Evolutionary conservation across 1,139 yeast genomes (phyloP).

Genomic region (Debaryomycetaceae sp.): DNA sequence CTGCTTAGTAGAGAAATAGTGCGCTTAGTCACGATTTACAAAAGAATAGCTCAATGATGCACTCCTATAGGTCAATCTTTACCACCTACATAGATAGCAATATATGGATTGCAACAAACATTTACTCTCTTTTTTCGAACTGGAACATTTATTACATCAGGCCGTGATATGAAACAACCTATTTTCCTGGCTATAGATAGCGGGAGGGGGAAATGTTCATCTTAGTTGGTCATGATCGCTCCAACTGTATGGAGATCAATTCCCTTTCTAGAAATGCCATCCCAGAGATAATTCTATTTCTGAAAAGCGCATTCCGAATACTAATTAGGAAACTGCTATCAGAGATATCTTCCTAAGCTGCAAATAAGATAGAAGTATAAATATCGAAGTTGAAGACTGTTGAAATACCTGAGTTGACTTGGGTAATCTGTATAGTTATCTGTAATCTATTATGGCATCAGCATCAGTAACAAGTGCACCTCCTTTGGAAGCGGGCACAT

Average conservation of each 20-base stretch:
- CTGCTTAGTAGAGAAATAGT: constrained; percentile 32
- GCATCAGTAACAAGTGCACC: constrained; percentile 22
- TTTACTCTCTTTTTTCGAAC: too few species aligned
- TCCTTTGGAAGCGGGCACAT: constrained; percentile 18
- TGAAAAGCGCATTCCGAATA: not conserved
- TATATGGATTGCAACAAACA: not conserved
- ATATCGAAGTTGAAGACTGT: not conserved
- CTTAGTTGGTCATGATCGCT: not conserved
- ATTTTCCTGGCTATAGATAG: not conserved
- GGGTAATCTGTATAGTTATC: not conserved
- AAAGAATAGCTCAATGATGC: not conserved
- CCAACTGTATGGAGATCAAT: not conserved
- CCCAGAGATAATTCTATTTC: not conserved
- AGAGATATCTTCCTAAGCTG: not conserved
- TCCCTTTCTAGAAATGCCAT: not conserved
- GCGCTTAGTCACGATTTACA: constrained; percentile 18
- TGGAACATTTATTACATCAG: not conserved
- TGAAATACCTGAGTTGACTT: too few species aligned
- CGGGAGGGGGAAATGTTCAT: not conserved
- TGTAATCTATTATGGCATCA: constrained; percentile 9
- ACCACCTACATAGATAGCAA: not conserved
- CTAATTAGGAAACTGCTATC: not conserved
- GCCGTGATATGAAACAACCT: not conserved
- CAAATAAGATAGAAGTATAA: not conserved
- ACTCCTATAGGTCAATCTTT: not conserved